phyloP scores from a whole-genome alignment of 495 filamentous ascomycete genomes.

The Hypoxylon cercidicola region DNA sequence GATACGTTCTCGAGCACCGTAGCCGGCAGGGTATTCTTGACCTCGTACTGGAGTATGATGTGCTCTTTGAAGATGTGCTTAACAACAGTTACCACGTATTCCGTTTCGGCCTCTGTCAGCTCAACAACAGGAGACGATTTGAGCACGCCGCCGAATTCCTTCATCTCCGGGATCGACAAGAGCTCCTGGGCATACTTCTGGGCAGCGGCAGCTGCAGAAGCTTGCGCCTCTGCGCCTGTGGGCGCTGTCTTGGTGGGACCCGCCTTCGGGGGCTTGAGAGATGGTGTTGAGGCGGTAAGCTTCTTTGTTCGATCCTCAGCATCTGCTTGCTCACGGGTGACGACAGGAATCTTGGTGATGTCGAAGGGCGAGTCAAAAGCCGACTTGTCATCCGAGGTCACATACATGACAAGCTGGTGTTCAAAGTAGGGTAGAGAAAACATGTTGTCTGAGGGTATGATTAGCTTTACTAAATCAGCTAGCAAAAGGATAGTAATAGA shows the following conservation, averaged over 20 bases:
- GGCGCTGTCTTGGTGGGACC: conserved; percentile 80
- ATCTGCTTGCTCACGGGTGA: conserved; percentile 93
- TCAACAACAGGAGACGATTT: conserved; percentile 89
- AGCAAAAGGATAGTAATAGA: conserved; percentile 11
- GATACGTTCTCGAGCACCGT: conserved; percentile 92
- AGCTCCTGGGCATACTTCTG: conserved; percentile 90
- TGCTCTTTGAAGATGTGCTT: conserved; percentile 99
- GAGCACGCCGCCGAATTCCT: conserved; percentile 85
- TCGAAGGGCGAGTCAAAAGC: conserved; percentile 90
- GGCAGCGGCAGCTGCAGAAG: conserved; percentile 77
- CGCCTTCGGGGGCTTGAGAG: conserved; percentile 90
- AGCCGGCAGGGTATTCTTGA: conserved; percentile 96
- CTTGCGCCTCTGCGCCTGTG: conserved; percentile 75
- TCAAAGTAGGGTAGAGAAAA: conserved; percentile 96
- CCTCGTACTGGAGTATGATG: conserved; percentile 94
- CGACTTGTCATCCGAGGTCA: conserved; percentile 86
- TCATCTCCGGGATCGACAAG: conserved; percentile 88
- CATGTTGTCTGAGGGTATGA: conserved; percentile 70
- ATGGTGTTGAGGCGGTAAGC: conserved; percentile 88
- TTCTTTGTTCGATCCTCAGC: conserved; percentile 98
- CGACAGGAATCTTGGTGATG: conserved; percentile 88
- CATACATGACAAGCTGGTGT: conserved; percentile 97
- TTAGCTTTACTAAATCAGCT: conserved; percentile 50
- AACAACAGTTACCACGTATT: conserved; percentile 92
- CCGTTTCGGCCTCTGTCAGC: conserved; percentile 95